Evolutionary conservation across 192 early-diverging fungal genomes (phyloP).

Genomic region (Geranomyces variabilis): DNA sequence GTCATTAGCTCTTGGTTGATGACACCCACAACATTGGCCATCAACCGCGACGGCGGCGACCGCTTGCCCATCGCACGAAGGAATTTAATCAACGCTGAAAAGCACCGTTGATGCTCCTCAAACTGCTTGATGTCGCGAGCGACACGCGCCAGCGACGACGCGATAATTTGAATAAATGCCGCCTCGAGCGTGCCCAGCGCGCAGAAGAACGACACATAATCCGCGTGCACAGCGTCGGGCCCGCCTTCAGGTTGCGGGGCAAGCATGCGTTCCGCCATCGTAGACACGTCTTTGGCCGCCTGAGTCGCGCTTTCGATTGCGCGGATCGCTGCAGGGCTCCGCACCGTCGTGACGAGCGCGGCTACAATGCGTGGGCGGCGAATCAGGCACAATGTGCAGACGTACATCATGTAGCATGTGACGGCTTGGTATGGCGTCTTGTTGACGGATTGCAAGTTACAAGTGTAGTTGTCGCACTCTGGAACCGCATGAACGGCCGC

Average conservation of each 20-base stretch:
- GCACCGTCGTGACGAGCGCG: neutral
- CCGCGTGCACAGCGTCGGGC: neutral
- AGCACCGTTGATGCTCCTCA: neutral
- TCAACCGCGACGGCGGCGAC: neutral
- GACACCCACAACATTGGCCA: constrained; percentile 12
- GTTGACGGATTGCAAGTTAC: neutral
- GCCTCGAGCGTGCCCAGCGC: constrained; percentile 20
- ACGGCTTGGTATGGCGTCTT: constrained; percentile 21
- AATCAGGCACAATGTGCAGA: constrained; percentile 19
- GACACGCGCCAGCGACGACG: constrained; percentile 11
- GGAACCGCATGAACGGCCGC: constrained; percentile 3
- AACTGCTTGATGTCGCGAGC: neutral
- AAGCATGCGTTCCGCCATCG: neutral
- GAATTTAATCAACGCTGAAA: neutral
- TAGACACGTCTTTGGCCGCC: constrained; percentile 15
- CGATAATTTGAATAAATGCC: constrained; percentile 22
- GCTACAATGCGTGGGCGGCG: constrained; percentile 24
- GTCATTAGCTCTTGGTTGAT: constrained; percentile 15
- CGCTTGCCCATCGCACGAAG: neutral
- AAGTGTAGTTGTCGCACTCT: neutral
- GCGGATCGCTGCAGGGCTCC: neutral
- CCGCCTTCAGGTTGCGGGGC: neutral
- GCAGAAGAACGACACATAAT: constrained; percentile 12
- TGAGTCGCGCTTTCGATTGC: constrained; percentile 12
- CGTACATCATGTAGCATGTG: constrained; percentile 15